Conservation (phyloP, 768 basidiomycete genomes). For the Amanita molliuscula region DNA sequence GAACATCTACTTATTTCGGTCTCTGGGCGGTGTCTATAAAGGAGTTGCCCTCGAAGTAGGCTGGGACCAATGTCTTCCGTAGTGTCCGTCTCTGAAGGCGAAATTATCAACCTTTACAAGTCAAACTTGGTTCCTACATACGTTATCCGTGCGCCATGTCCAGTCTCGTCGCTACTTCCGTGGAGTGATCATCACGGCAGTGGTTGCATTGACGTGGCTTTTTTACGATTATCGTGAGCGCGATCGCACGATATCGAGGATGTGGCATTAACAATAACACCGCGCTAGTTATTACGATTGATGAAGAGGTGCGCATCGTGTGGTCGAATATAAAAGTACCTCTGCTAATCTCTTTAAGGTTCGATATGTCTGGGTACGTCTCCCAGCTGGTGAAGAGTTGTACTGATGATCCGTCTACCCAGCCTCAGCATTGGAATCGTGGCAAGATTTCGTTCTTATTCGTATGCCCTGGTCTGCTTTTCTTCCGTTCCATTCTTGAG, state of each 20-base stretch:
- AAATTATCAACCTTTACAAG: neutral
- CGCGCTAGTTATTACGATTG: neutral
- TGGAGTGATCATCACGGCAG: neutral
- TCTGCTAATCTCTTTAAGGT: neutral
- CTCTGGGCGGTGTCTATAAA: too few species aligned
- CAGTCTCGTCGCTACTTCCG: neutral
- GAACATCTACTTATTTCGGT: too few species aligned
- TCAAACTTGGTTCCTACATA: neutral
- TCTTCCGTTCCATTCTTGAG: too few species aligned
- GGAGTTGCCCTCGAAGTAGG: too few species aligned
- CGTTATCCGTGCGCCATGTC: neutral
- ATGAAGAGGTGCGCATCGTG: neutral
- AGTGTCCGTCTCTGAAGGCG: neutral
- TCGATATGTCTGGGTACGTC: neutral
- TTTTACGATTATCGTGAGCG: slow-evolving; percentile 2
- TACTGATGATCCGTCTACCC: neutral
- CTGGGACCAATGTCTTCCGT: neutral
- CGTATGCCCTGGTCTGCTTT: neutral
- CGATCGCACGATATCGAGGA: too few species aligned
- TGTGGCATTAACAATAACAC: neutral
- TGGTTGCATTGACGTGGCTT: neutral
- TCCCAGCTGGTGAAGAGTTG: too few species aligned
- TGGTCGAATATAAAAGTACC: neutral
- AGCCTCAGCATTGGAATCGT: slow-evolving; percentile 1
- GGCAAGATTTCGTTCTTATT: neutral